Evolutionary conservation across 495 filamentous ascomycete species (phyloP).

Genomic region (Cenococcum geophilum): DNA sequence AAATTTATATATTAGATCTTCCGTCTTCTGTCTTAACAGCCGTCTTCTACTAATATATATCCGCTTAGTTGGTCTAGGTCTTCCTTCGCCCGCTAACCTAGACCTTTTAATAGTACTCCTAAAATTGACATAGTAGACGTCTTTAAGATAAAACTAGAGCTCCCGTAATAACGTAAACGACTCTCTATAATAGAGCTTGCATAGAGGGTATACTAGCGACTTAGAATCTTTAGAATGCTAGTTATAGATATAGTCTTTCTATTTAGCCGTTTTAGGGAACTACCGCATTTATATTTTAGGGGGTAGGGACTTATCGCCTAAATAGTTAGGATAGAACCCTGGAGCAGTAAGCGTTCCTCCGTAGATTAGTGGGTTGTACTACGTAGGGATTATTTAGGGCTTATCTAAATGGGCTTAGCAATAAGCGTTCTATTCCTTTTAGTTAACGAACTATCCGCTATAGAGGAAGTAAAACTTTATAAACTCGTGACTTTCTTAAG

Average conservation of each 20-base stretch:
- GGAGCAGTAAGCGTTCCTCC: constrained; percentile 8
- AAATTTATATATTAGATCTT: neutral
- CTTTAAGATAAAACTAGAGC: constrained; percentile 15
- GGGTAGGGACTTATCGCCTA: constrained; percentile 8
- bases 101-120: constrained; percentile 7
- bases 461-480: constrained; percentile 9
- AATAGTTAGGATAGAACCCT: constrained; percentile 11
- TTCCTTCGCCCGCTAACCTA: constrained; percentile 2
- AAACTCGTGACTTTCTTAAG: constrained; percentile 6
- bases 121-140: constrained; percentile 12
- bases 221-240: constrained; percentile 15
- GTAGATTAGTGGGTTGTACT: constrained; percentile 8
- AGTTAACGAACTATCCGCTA: neutral
- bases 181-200: constrained; percentile 11
- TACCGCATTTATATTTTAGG: constrained; percentile 6
- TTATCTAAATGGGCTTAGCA: constrained; percentile 11
- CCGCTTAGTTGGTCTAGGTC: constrained; percentile 2
- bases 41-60: neutral
- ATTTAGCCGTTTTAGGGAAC: constrained; percentile 10
- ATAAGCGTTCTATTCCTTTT: constrained; percentile 10
- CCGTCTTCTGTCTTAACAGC: neutral
- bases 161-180: constrained; percentile 9
- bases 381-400: constrained; percentile 7
- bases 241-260: constrained; percentile 13
- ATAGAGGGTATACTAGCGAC: constrained; percentile 8